Percentiles rank a stretch among this genome's conserved stretches.
Evolutionary conservation across 176 grass and related monocot species (phyloP).

Genomic region (Eremochloa ophiuroides): DNA sequence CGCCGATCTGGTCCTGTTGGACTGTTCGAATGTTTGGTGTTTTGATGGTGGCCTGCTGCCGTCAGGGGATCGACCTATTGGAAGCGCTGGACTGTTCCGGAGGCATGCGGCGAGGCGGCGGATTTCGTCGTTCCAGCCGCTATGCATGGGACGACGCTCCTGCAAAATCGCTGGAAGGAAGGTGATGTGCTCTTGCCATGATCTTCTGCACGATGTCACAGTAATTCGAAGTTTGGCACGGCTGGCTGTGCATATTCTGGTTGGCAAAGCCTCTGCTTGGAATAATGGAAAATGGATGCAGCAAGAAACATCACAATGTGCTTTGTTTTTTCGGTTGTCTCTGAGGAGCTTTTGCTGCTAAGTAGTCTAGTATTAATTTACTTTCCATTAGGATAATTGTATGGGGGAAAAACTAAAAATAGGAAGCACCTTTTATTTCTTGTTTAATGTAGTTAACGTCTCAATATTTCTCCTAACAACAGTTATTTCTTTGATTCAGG

Average conservation of each 20-base stretch:
- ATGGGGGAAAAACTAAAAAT: not conserved
- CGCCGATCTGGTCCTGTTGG: not conserved
- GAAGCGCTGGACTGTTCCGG: not conserved
- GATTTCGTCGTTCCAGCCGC: constrained; percentile 69
- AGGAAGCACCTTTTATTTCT: not conserved
- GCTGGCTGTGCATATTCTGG: not conserved
- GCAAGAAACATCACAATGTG: not conserved
- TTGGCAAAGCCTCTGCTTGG: not conserved
- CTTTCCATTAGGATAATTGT: not conserved
- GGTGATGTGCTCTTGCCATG: constrained; percentile 32
- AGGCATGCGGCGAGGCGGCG: constrained; percentile 29
- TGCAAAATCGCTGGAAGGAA: constrained; percentile 99
- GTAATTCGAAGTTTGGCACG: not conserved
- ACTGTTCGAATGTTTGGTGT: not conserved
- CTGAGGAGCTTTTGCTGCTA: not conserved
- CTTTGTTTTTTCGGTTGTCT: not conserved
- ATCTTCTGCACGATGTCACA: not conserved
- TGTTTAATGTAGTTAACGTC: not conserved
- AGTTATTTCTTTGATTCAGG: constrained; percentile 46
- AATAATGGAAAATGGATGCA: not conserved
- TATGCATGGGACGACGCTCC: constrained; percentile 91
- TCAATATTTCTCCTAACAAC: not conserved
- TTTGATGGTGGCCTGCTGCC: not conserved
- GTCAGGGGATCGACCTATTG: constrained; percentile 30
- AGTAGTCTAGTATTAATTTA: not conserved